Conservation (phyloP, 768 basidiomycete genomes). For the Calocybe cyanea region DNA sequence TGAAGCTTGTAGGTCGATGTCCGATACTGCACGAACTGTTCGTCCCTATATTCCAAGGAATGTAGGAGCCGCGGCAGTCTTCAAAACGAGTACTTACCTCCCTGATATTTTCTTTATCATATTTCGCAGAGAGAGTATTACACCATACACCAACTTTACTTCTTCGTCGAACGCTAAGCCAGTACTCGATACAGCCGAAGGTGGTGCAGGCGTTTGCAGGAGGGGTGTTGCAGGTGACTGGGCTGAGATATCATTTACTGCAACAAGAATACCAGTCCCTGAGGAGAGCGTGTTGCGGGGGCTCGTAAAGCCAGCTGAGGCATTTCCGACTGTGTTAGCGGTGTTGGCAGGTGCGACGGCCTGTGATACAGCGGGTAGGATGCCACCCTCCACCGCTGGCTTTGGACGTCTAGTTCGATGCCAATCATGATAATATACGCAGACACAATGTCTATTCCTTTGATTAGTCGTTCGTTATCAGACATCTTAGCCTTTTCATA, state of each 20-base stretch:
- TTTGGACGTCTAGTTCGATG: slow-evolving; percentile 74
- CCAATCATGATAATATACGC: slow-evolving; percentile 96
- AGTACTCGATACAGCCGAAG: slow-evolving; percentile 37
- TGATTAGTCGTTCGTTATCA: neutral
- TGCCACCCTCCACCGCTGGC: slow-evolving; percentile 66
- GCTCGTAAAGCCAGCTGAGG: slow-evolving; percentile 43
- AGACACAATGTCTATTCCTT: slow-evolving; percentile 72
- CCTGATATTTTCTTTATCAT: slow-evolving; percentile 95
- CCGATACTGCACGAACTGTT: slow-evolving; percentile 85
- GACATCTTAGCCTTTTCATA: slow-evolving; percentile 24
- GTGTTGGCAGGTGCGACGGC: slow-evolving; percentile 43
- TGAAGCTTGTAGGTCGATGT: slow-evolving; percentile 94
- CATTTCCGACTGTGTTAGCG: slow-evolving; percentile 26
- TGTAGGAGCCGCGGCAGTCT: neutral
- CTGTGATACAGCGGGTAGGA: slow-evolving; percentile 78
- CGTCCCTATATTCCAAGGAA: slow-evolving; percentile 54
- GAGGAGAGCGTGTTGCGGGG: slow-evolving; percentile 68
- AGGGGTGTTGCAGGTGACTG: slow-evolving; percentile 34
- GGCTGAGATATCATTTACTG: slow-evolving; percentile 40
- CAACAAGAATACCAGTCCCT: slow-evolving; percentile 65
- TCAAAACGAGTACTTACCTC: slow-evolving; percentile 42
- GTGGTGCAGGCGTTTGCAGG: slow-evolving; percentile 28
- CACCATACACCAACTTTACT: slow-evolving; percentile 95
- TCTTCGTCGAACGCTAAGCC: slow-evolving; percentile 94
- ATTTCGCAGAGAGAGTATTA: slow-evolving; percentile 84